These are phyloP conservation scores for Stachybotrys elegans DNA, from an alignment of 2,329 filamentous ascomycete genomes.

Conservation along the genomic window DNA sequence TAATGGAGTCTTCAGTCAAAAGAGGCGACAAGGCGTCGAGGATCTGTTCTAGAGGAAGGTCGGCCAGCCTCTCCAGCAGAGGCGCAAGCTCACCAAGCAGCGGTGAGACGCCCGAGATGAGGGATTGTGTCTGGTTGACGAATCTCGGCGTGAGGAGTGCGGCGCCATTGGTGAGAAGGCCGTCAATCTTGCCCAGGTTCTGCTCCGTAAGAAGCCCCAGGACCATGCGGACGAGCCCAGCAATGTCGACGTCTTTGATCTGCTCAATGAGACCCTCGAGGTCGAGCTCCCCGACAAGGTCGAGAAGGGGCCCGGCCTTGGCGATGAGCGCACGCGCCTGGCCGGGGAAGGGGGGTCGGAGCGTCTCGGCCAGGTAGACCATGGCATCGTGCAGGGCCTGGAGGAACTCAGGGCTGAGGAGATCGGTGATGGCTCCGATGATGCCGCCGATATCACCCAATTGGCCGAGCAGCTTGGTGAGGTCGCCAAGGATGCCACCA, in stretches of 20 bases:
- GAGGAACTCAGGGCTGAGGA: conserved; percentile 33
- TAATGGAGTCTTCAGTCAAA: conserved; percentile 20
- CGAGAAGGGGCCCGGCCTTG: conserved; percentile 22
- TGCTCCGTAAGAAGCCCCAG: conserved; percentile 23
- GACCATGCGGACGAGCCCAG: conserved; percentile 21
- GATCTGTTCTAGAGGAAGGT: conserved; percentile 25
- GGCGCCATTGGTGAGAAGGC: conserved; percentile 30
- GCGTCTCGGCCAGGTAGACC: conserved; percentile 30
- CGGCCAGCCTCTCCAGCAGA: conserved; percentile 16
- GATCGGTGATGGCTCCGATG: conserved; percentile 19
- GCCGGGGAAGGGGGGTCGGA: conserved; percentile 30
- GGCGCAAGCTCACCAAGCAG: conserved; percentile 22
- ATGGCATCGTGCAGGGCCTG: conserved; percentile 34
- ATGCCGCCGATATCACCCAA: conserved; percentile 19
- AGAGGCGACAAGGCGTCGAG: conserved; percentile 20
- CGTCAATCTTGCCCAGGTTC: conserved; percentile 27
- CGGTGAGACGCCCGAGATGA: conserved; percentile 28
- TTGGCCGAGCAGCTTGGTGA: conserved; percentile 15
- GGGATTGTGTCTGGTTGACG: conserved; percentile 26
- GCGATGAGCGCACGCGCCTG: conserved; percentile 20
- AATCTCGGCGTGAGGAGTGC: conserved; percentile 25
- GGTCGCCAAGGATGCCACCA: conserved; percentile 13
- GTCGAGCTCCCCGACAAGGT: conserved; percentile 25
- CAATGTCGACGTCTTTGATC: conserved; percentile 24
- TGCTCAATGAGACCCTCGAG: conserved; percentile 26